Evolutionary conservation across 2,329 filamentous ascomycete species (phyloP).

Genomic region (Aspergillus bombycis): DNA sequence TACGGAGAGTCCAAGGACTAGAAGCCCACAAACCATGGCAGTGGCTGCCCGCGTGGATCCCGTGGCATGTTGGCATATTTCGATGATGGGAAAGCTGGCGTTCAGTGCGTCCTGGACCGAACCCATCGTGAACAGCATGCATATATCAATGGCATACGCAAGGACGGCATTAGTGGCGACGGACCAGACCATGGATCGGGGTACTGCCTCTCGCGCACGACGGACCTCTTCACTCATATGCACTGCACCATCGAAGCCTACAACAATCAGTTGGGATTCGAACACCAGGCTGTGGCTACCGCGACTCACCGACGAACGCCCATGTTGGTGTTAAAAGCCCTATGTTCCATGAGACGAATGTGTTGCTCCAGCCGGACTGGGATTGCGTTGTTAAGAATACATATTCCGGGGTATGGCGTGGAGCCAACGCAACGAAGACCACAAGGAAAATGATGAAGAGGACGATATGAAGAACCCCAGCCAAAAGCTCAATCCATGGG

Average conservation of each 20-base stretch:
- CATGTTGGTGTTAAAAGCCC: slow-evolving; percentile 41
- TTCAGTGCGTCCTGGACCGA: slow-evolving; percentile 37
- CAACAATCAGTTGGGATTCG: neutral
- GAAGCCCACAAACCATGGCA: slow-evolving; percentile 35
- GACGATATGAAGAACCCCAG: slow-evolving; percentile 30
- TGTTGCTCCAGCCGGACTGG: slow-evolving; percentile 32
- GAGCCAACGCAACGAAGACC: slow-evolving; percentile 35
- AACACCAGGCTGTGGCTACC: neutral
- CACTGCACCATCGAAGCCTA: slow-evolving; percentile 53
- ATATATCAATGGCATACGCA: slow-evolving; percentile 46
- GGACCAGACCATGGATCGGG: slow-evolving; percentile 50
- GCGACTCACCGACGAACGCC: slow-evolving; percentile 19
- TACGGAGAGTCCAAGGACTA: slow-evolving; percentile 41
- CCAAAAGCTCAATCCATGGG: slow-evolving; percentile 43
- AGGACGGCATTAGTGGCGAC: slow-evolving; percentile 47
- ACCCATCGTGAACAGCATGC: slow-evolving; percentile 50
- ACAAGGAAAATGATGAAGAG: slow-evolving; percentile 38
- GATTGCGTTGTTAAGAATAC: slow-evolving; percentile 34
- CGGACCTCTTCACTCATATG: slow-evolving; percentile 54
- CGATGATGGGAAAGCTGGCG: slow-evolving; percentile 46
- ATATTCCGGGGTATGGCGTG: slow-evolving; percentile 36
- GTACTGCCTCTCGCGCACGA: slow-evolving; percentile 51
- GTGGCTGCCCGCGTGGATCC: slow-evolving; percentile 46
- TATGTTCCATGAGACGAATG: slow-evolving; percentile 40
- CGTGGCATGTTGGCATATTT: slow-evolving; percentile 46